phyloP scores from a whole-genome alignment of 2,329 filamentous ascomycete species.

The Penicillium sp. region DNA sequence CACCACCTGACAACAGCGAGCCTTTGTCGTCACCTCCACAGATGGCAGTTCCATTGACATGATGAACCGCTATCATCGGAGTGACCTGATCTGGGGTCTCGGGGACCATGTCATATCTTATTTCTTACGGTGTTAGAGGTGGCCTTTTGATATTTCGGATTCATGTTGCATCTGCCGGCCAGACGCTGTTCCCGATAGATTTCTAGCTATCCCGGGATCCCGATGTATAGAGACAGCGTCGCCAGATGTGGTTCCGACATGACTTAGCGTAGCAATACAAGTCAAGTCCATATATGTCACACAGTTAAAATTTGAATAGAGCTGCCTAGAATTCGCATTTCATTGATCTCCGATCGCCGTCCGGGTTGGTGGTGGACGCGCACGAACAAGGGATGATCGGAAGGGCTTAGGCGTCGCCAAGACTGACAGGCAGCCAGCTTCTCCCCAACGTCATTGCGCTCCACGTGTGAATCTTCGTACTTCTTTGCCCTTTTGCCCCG shows the following conservation, averaged over 20 bases:
- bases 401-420: constrained; percentile 28
- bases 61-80: too few species aligned
- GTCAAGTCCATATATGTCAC: too few species aligned
- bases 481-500: constrained; percentile 5
- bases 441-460: constrained; percentile 33
- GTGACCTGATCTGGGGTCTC: too few species aligned
- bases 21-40: too few species aligned
- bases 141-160: not conserved
- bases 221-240: not conserved
- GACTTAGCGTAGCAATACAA: not conserved
- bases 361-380: not conserved
- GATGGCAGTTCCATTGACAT: too few species aligned
- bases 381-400: constrained; percentile 7
- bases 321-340: too few species aligned
- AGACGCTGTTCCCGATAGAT: not conserved
- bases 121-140: not conserved
- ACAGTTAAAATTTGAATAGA: not conserved
- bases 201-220: not conserved
- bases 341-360: too few species aligned
- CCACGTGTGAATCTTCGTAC: constrained; percentile 13
- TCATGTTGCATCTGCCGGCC: constrained; percentile 1
- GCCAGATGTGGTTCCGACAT: not conserved
- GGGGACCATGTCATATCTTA: too few species aligned
- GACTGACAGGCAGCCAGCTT: constrained; percentile 34
- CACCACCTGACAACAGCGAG: constrained; percentile 1